These are phyloP conservation scores for Oryza meridionalis DNA, from an alignment of 176 grass and related monocot species.

Conservation along the genomic window DNA sequence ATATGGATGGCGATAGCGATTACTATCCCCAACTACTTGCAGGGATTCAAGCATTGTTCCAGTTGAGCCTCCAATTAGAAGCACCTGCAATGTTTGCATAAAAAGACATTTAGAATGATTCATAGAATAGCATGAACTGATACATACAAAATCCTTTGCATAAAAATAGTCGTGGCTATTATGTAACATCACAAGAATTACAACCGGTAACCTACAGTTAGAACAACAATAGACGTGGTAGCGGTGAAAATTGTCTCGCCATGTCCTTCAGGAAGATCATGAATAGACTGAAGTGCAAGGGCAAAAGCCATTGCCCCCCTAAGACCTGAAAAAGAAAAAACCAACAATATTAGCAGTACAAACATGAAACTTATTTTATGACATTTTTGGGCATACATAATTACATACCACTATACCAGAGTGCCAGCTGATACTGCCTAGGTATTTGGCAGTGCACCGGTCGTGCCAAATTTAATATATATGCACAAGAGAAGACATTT, in stretches of 20 bases:
- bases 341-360: conserved; percentile 8
- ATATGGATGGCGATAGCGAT: conserved; percentile 42
- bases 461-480: conserved; percentile 77
- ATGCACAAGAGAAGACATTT: conserved; percentile 87
- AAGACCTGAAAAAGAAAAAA: conserved; percentile 54
- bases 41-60: conserved; percentile 88
- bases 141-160: neutral
- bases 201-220: conserved; percentile 61
- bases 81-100: conserved; percentile 52
- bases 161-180: neutral
- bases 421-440: conserved; percentile 74
- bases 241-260: conserved; percentile 87
- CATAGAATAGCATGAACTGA: neutral
- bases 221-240: conserved; percentile 86
- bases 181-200: conserved; percentile 3
- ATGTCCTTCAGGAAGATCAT: conserved; percentile 88
- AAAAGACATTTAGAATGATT: neutral
- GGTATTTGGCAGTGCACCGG: conserved; percentile 71
- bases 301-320: conserved; percentile 98
- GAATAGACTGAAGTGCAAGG: conserved; percentile 87
- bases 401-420: conserved; percentile 86
- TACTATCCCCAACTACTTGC: conserved; percentile 74
- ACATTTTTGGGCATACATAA: conserved; percentile 21
- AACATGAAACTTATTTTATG: conserved; percentile 13
- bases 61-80: conserved; percentile 85